Percentiles rank a stretch among this genome's conserved stretches.
Evolutionary conservation across 2,329 filamentous ascomycete genomes (phyloP).

Genomic region (Coniochaeta ligniaria): DNA sequence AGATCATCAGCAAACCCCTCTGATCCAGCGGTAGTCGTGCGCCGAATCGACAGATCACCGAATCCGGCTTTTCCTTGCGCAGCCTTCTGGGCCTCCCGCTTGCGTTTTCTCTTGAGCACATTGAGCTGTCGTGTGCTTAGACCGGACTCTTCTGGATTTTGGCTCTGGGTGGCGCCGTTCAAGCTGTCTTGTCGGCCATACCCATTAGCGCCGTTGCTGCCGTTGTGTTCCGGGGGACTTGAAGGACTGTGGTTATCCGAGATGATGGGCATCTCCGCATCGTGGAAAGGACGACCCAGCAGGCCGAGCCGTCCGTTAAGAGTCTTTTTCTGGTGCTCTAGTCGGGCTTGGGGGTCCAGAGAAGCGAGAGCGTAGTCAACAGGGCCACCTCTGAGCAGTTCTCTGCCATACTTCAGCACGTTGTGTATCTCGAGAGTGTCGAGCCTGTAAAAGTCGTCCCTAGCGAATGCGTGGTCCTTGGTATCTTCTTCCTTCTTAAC

Average conservation of each 20-base stretch:
- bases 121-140: conserved; percentile 93
- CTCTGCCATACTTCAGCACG: conserved; percentile 77
- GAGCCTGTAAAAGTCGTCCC: conserved; percentile 62
- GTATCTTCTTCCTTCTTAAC: conserved; percentile 61
- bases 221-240: conserved; percentile 37
- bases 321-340: conserved; percentile 86
- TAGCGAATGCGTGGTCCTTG: conserved; percentile 35
- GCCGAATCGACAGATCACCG: conserved; percentile 72
- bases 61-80: conserved; percentile 80
- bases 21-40: conserved; percentile 52
- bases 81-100: conserved; percentile 80
- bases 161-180: conserved; percentile 26
- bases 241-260: conserved; percentile 43
- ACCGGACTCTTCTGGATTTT: conserved; percentile 54
- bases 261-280: conserved; percentile 65
- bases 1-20: conserved; percentile 57
- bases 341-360: conserved; percentile 71
- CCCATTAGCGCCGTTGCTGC: conserved; percentile 24
- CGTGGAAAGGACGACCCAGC: conserved; percentile 75
- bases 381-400: conserved; percentile 76
- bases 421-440: conserved; percentile 69
- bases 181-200: conserved; percentile 20
- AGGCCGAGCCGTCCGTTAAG: conserved; percentile 76
- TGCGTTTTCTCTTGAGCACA: conserved; percentile 87
- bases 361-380: conserved; percentile 79